Evolutionary conservation across 441 rosid species (phyloP).

Genomic region (Populus hybrid): DNA sequence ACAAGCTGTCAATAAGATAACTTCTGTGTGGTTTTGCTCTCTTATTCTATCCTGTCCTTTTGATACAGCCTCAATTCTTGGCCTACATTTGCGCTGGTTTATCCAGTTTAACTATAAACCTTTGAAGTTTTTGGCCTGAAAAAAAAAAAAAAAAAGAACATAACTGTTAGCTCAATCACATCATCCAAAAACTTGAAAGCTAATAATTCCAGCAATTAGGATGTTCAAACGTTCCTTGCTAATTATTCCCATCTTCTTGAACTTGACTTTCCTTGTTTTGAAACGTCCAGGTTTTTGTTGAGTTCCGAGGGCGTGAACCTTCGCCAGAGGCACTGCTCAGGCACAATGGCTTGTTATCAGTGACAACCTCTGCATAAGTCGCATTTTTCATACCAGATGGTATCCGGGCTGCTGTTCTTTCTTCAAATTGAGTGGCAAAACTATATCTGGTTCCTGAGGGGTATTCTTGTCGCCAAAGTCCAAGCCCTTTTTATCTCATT

Average conservation of each 20-base stretch:
- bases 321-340: slow-evolving; percentile 89
- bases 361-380: slow-evolving; percentile 39
- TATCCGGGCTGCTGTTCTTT: not conserved
- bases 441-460: not conserved
- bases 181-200: not conserved
- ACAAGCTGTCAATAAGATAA: not conserved
- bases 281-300: slow-evolving; percentile 67
- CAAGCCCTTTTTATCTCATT: not conserved
- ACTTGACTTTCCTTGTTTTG: slow-evolving; percentile 7
- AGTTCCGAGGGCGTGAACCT: slow-evolving; percentile 94
- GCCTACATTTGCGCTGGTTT: not conserved
- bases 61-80: not conserved
- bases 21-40: not conserved
- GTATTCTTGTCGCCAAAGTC: not conserved
- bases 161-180: not conserved
- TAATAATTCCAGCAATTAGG: not conserved
- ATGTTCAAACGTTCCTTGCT: too few relatives aligned
- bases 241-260: not conserved
- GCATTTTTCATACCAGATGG: not conserved
- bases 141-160: too few relatives aligned
- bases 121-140: too few relatives aligned
- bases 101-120: not conserved
- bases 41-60: not conserved
- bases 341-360: slow-evolving; percentile 75
- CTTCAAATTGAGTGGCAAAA: not conserved